Evolutionary conservation across 371 early-diverging fungal species (phyloP), one percentile per base, ranked within the genome.

Genomic region (Thermomucor indicae-seudaticae): DNA sequence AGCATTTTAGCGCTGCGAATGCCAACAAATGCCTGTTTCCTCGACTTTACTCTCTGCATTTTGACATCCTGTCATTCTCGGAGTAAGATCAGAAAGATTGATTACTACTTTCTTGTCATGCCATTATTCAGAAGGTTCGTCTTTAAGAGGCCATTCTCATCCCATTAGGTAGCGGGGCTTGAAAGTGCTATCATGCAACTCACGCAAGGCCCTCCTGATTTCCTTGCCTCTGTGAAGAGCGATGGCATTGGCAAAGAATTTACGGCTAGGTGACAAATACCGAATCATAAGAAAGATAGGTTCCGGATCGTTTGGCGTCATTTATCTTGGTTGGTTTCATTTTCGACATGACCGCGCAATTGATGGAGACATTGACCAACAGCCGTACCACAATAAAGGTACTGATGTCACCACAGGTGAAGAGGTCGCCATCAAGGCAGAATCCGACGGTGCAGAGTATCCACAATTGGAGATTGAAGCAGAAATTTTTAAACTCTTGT

Each of bases 261-360:
- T 85, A 50, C 72, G 84, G 72, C 81, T 94, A 45, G 97, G 91
- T 57, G 89, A 91, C 78, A 95, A 94, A 71, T 98, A 92, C 81
- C 77, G 91, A 55, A 80, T 99, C 56, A 93, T 95, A 41, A 83
- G 93, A 47, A 98, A 98, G 80, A 95, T 99, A 68, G 99, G 99
- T 40, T 88, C 93, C 34, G 99, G 99, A 52, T 93, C 96, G 20
- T 99, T 99, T 85, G 99, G 99, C 38, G 99, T 98, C 64, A 98
- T 99, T 60, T 99, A 94, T 72, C 85, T 97, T 43, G 96, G 94
- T 89, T 79, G 62, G 70, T 39, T 28, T 11, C 17, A 6, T 31
- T 32, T 16, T 20, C 27, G 11, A 28, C 35, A 32, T 39, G 28
- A 22, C 17, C 31, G 8, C 31, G 3, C 3, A 37, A 4, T 28